Base-by-base conservation (phyloP, 2,329 filamentous ascomycete species). In the Fusarium sulawesiense region DNA sequence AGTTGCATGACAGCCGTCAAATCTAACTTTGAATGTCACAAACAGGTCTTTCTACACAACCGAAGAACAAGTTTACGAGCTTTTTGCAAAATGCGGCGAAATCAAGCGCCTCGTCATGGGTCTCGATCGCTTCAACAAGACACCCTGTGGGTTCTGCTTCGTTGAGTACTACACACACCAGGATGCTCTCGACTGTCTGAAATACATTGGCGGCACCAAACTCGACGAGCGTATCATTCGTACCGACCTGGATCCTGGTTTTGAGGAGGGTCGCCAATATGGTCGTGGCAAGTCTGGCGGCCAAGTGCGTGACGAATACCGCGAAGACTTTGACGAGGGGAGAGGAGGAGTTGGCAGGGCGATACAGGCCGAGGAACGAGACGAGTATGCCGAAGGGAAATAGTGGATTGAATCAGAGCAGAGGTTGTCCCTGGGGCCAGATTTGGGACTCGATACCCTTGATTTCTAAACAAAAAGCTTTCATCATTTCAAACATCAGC, bases 111-210 rank as follows among this genome's bases (percentile, higher is more conserved):
- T 99, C 49, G 89, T 99, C 71, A 99, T 99, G 96, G 96, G 96
- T 51, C 89, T 99, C 55, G 96, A 99, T 80, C 92, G 96, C 61
- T 97, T 96, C 85, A 92, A 92, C 81, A 99, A 99, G 85, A 99
- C 96, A 1, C 96, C 96, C 2, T 99, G 96, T 81, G 96, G 96
- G 42, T 99, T 99, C 86, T 99, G 96, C 86, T 99, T 99, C 78
- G 96, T 99, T 77, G 96, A 99, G 83, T 99, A 99, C 84, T 98
- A 98, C 84, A 98, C 91, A 30, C 96, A 98, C 80, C 92, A 97
- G 78, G 96, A 99, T 80, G 96, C 96, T 11, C 87, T 99, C 51
- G 96, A 99, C 80, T 98, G 95, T 82, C 91, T 99, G 90, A 99
- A 98, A 83, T 99, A 98, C 80, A 91, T 99, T 76, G 96, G 96